Base-by-base conservation (phyloP, 495 filamentous ascomycete species). In the Trypethelium eluteriae region DNA sequence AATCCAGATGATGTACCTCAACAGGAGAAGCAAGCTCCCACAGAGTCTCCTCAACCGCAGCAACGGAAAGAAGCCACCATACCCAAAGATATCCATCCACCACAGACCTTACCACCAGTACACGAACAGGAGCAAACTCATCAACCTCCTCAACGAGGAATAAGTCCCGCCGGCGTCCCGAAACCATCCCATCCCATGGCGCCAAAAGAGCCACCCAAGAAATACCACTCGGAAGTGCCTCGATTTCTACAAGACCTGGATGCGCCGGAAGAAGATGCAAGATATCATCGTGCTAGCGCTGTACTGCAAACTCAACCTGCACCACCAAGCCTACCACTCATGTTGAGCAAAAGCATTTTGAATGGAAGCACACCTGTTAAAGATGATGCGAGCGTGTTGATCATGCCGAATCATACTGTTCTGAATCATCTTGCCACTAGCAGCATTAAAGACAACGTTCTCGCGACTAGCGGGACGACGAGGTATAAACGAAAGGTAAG, bases 371-470 rank as follows among this genome's bases (percentile, higher is more conserved):
- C 88, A 6, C 85, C 91, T 2, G 92, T 96, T 81, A 98, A 97
- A 79, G 94, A 98, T 77, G 94, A 98, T 74, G 95, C 91, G 76
- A 96, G 92, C 78, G 95, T 98, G 53, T 77, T 98, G 47, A 92
- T 87, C 63, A 92, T 96, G 80, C 94, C 94, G 14, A 98, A 98
- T 71, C 94, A 98, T 70, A 96, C 94, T 2, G 91, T 98, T 36
- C 78, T 98, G 70, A 98, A 98, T 70, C 94, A 98, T 75, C 80
- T 98, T 59, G 93, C 93, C n/a, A 98, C 94, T 3, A 96, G 92
- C 80, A 96, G 92, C 76, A 98, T 98, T 76, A 97, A 96, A 78
- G 90, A 96, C 67, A 89, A 90, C 64, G 89, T 98, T 38, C 82
- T 98, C 67, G 94, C 95, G n/a, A 94, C 96, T 2, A 96, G 92